These are phyloP conservation scores for Coleophoma crateriformis DNA, from an alignment of 2,329 filamentous ascomycete species.

Conservation along the genomic window DNA sequence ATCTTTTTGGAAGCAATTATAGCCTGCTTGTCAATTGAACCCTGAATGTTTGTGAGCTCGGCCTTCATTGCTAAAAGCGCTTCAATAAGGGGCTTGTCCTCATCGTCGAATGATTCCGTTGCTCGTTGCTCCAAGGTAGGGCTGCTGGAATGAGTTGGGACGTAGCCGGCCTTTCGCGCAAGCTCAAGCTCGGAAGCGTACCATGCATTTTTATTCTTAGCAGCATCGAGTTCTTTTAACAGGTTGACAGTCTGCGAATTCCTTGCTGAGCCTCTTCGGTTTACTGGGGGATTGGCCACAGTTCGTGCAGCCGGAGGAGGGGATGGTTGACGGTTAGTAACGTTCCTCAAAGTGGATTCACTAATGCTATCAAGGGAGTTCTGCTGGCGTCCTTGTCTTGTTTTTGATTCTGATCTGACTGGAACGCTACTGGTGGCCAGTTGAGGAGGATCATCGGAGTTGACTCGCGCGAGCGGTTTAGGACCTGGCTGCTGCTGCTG, in stretches of 20 bases:
- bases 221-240: constrained; percentile 79
- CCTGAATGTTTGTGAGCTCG: constrained; percentile 85
- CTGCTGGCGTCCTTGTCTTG: constrained; percentile 54
- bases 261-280: constrained; percentile 53
- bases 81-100: constrained; percentile 87
- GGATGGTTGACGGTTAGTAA: constrained; percentile 42
- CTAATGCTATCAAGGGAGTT: constrained; percentile 64
- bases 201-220: constrained; percentile 89
- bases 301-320: constrained; percentile 49
- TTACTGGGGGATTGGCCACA: constrained; percentile 52
- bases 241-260: constrained; percentile 61
- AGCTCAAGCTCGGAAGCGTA: constrained; percentile 92
- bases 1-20: constrained; percentile 81
- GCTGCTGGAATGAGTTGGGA: constrained; percentile 62
- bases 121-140: constrained; percentile 71
- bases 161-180: constrained; percentile 85
- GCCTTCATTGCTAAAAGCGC: constrained; percentile 86
- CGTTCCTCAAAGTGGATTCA: constrained; percentile 45
- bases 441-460: constrained; percentile 7
- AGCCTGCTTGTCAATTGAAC: constrained; percentile 83
- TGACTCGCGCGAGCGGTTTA: constrained; percentile 20
- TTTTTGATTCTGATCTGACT: constrained; percentile 36
- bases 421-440: not conserved
- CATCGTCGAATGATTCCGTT: constrained; percentile 79
- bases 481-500: constrained; percentile 40